Percentiles rank a stretch among this genome's conserved stretches.
Evolutionary conservation across 2,329 filamentous ascomycete species (phyloP).

Genomic region (Scytalidium sp.): DNA sequence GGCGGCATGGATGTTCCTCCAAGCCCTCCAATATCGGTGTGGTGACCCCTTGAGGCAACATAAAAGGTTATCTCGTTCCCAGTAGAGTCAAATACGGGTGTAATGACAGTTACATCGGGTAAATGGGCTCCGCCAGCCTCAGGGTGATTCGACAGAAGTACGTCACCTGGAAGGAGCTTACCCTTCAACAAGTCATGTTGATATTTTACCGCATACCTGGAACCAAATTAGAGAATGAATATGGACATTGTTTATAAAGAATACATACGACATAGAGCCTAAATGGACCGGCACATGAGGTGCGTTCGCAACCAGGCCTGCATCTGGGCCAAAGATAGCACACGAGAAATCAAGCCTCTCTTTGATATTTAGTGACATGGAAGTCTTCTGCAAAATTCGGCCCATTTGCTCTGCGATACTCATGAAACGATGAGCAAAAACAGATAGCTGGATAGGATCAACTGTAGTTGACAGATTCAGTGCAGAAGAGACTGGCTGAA

Average conservation of each 20-base stretch:
- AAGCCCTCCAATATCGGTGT: conserved; percentile 80
- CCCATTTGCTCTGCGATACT: conserved; percentile 82
- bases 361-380: conserved; percentile 74
- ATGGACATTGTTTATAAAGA: not conserved
- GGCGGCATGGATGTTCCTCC: conserved; percentile 79
- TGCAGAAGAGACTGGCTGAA: not conserved
- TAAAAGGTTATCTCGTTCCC: conserved; percentile 68
- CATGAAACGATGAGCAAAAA: conserved; percentile 80
- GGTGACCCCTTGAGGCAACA: conserved; percentile 74
- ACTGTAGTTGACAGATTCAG: conserved; percentile 39
- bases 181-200: conserved; percentile 76
- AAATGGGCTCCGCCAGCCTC: conserved; percentile 77
- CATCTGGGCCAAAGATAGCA: conserved; percentile 70
- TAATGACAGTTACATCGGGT: conserved; percentile 77
- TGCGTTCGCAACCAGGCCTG: conserved; percentile 71
- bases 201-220: conserved; percentile 52
- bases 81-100: conserved; percentile 64
- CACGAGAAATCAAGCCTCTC: conserved; percentile 80
- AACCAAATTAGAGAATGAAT: not conserved
- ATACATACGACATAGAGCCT: conserved; percentile 76
- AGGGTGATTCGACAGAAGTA: conserved; percentile 78
- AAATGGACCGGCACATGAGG: conserved; percentile 77
- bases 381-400: conserved; percentile 71
- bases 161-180: conserved; percentile 72
- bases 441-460: conserved; percentile 71